Percentiles rank a stretch among this genome's conserved stretches.
These are phyloP conservation scores for Metarhizium brunneum DNA, from an alignment of 2,329 filamentous ascomycete genomes.

Conservation along the genomic window DNA sequence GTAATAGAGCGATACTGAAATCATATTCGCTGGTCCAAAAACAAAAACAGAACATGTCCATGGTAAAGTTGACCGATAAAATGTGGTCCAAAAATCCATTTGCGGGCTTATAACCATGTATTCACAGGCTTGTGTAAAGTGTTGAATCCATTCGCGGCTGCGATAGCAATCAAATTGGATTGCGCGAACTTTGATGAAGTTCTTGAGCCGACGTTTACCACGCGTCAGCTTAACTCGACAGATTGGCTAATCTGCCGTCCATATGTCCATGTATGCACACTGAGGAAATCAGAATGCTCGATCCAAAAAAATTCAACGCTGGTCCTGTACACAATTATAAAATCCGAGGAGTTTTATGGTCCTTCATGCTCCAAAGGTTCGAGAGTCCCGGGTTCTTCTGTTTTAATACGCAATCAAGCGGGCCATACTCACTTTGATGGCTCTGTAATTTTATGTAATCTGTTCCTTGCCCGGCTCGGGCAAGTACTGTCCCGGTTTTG, in stretches of 20 bases:
- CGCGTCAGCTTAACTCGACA: conserved; percentile 1
- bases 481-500: conserved; percentile 8
- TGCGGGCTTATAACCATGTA: neutral
- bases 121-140: neutral
- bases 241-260: neutral
- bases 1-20: neutral
- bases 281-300: conserved; percentile 1
- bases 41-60: neutral
- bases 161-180: conserved; percentile 15
- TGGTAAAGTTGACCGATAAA: neutral
- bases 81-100: neutral
- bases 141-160: conserved; percentile 10
- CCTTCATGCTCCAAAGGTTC: neutral
- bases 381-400: neutral
- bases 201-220: conserved; percentile 8
- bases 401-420: neutral
- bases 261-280: neutral
- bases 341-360: neutral
- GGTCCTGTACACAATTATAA: neutral
- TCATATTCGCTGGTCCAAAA: neutral
- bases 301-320: neutral
- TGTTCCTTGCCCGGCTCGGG: conserved; percentile 7
- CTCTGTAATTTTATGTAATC: neutral
- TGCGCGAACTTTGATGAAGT: conserved; percentile 9
- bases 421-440: conserved; percentile 5